Base-by-base conservation (phyloP, 2,329 filamentous ascomycete genomes). In the Thielaviopsis punctulata region DNA sequence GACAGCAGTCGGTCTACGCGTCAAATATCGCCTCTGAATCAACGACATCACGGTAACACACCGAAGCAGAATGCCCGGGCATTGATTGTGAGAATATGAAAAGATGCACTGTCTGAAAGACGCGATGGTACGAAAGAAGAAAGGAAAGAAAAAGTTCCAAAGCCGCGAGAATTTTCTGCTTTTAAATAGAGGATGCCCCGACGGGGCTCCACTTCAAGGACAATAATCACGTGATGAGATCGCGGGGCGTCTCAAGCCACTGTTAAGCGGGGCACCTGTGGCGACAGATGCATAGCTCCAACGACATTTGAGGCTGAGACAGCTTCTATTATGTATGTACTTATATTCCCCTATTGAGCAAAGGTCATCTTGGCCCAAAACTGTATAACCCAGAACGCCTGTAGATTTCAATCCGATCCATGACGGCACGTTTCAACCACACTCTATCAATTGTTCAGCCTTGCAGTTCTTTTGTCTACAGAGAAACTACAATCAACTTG, bases 101-200 rank as follows among this genome's bases (percentile, higher is more conserved):
- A 81, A 74, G 74, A 77, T 83, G 84, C 79, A 89, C 85, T 90
- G 85, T 90, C 86, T 89, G 71, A 71, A 73, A 76, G 80, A 82
- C 75, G 76, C 83, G 82, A 81, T 83, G 78, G 71, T 60, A 65
- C 66, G 65, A 61, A 62, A 65, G 68, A 68, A 55, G 66, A 68
- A 66, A 66, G 64, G 68, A 65, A 61, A 59, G 52, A 27, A 55
- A 51, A 55, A 49, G 45, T 13, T 43, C 47, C 48, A 52, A 19
- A 55, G 53, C 15, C 12, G 51, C 24, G n/a, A 36, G 56, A 58
- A 57, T 47, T 54, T 48, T 56, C 57, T 48, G 53, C 13, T 21
- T 39, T 46, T 52, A 52, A n/a, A 50, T 55, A 55, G 27, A 55
- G 45, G 50, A 19, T 23, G 46, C n/a, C 36, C 2, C 2, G n/a